Evolutionary conservation across 306 rosid species (phyloP), one percentile per base, ranked within the genome.

Genomic region (Delonix regia): DNA sequence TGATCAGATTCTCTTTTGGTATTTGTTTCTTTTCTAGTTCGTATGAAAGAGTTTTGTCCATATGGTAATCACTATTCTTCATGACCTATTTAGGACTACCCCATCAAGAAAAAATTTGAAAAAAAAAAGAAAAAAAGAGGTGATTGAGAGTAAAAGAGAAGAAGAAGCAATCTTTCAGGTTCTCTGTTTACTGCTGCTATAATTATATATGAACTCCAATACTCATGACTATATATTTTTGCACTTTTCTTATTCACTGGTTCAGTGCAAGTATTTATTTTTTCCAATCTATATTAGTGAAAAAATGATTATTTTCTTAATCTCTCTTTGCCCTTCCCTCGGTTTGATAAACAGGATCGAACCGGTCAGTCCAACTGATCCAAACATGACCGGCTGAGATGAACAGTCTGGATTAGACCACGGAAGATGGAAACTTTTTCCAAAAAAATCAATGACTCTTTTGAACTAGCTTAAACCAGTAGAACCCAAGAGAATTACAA

Each of bases 41-140:
- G 60, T 61, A 80, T 83, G 82, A 51, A 61, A 66, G 71, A 72
- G 75, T 67, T 61, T 72, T 76, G 77, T 73, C 72, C 47, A 60
- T 72, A 59, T 72, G 76, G 80, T 72, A 45, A 74, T 82, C 81
- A 76, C 9, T 66, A 79, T 76, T 76, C 79, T 75, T 79, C 77
- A 66, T 49, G 64, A 75, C 80, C 28, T 5, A 42, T 39, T 81
- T 78, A 66, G 73, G 73, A 18, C 39, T 74, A 25, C 75, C 68
- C 19, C 66, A 75, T 53, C 28, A 34, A 55, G 56, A 69, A 25
- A 70, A 34, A 75, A 69, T 3, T 10, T 39, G 4, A 49, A 25
- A n/a, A 30, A 16, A 72, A 60, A 72, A 52, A 7, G 7, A 62
- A 55, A 28, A 33, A 18, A 44, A 19, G n/a, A 69, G 33, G 25